phyloP scores from a whole-genome alignment of 2,329 filamentous ascomycete species.

The Mycosphaerelloides madeirae region DNA sequence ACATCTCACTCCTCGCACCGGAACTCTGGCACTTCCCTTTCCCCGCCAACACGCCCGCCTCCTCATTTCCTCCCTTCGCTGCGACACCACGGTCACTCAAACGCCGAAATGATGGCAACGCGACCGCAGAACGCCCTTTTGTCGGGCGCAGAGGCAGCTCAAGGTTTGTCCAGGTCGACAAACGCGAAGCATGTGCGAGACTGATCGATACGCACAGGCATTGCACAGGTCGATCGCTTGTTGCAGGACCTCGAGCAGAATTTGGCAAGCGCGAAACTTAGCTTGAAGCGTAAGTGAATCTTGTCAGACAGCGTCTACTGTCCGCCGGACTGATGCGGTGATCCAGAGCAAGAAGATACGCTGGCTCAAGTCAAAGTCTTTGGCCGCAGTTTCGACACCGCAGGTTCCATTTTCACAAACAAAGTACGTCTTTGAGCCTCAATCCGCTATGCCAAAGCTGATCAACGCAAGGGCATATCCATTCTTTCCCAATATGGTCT shows the following conservation, averaged over 20 bases:
- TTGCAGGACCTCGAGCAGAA: slow-evolving; percentile 27
- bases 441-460: neutral
- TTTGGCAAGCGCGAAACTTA: slow-evolving; percentile 23
- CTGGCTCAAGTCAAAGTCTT: slow-evolving; percentile 68
- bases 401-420: slow-evolving; percentile 79
- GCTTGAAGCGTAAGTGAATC: slow-evolving; percentile 23
- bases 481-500: slow-evolving; percentile 71
- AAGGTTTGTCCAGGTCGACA: slow-evolving; percentile 3
- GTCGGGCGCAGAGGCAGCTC: slow-evolving; percentile 6
- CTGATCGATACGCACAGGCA: slow-evolving; percentile 11
- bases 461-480: slow-evolving; percentile 60
- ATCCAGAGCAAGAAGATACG: slow-evolving; percentile 56
- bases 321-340: slow-evolving; percentile 9
- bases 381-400: slow-evolving; percentile 65
- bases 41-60: too few relatives aligned
- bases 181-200: slow-evolving; percentile 3
- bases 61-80: too few relatives aligned
- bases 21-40: too few relatives aligned
- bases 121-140: slow-evolving; percentile 8
- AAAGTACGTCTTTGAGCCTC: slow-evolving; percentile 47
- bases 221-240: slow-evolving; percentile 26
- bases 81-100: neutral
- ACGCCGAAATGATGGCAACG: slow-evolving; percentile 9
- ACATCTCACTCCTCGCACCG: too few relatives aligned
- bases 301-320: neutral